phyloP scores from a whole-genome alignment of 2,329 filamentous ascomycete species.

The Ilyonectria robusta region DNA sequence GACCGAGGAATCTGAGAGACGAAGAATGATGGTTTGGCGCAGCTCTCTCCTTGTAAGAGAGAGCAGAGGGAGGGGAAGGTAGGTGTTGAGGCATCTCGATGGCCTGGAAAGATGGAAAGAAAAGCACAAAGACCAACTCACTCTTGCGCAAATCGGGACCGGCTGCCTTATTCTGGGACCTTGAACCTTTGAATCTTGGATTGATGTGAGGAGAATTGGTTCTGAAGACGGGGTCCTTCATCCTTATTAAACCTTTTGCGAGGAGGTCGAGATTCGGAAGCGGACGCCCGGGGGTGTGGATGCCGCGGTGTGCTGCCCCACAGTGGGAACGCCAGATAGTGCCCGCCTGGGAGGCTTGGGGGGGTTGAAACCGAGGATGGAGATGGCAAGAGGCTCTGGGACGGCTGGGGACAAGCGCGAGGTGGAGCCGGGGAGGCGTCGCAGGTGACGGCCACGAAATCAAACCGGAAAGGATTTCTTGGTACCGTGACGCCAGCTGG shows the following conservation, averaged over 20 bases:
- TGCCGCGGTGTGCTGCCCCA: conserved; percentile 45
- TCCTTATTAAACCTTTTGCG: conserved; percentile 57
- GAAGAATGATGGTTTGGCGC: conserved; percentile 3
- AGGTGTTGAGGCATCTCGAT: conserved; percentile 31
- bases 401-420: conserved; percentile 46
- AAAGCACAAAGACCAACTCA: conserved; percentile 47
- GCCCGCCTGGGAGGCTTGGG: conserved; percentile 39
- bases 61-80: background rate
- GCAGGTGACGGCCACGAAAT: conserved; percentile 53
- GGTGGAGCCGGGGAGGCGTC: conserved; percentile 47
- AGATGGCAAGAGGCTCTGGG: conserved; percentile 40
- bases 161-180: conserved; percentile 55
- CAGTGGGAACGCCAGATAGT: conserved; percentile 46
- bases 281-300: conserved; percentile 44
- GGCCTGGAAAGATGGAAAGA: conserved; percentile 14
- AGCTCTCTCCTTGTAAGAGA: background rate
- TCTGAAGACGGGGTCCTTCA: conserved; percentile 58
- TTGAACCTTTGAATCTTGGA: conserved; percentile 57
- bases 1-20: conserved; percentile 37
- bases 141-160: conserved; percentile 59
- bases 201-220: conserved; percentile 56
- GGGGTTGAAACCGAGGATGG: conserved; percentile 49
- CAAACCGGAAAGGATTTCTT: conserved; percentile 53
- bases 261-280: conserved; percentile 42
- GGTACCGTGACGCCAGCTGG: conserved; percentile 41